Base-by-base conservation (phyloP, 192 early-diverging fungal genomes). In the Blastocladiella britannica region DNA sequence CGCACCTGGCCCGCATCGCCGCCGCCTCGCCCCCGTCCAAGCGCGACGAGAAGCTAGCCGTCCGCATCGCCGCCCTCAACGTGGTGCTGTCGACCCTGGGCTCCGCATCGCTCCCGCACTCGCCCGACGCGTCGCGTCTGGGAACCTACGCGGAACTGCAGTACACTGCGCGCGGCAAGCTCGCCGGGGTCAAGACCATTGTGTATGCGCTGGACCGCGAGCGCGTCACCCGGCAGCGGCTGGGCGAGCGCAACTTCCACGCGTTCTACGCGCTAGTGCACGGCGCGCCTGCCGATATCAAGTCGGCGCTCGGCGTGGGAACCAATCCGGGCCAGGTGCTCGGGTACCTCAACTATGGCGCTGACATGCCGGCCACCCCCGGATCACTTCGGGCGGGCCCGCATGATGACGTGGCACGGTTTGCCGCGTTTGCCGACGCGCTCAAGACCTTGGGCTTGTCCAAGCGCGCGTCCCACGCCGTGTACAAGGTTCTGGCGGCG, bases 121-220 rank as follows among this genome's bases (percentile, higher is more conserved):
- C 84, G 58, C 69, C 61, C 26, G 75, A 71, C 63, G 79, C 87
- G 2, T 88, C 87, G 18, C 77, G 83, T 25, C 83, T 75, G 37
- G 83, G 84, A 12, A 70, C 86, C 53, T 93, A 83, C 72, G 79
- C 85, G 27, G 88, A 94, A 69, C 74, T 88, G 61, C 91, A 97
- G 75, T 97, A 86, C 66, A 84, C 82, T 60, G 82, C 82, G 28
- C 67, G 80, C 25, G 89, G 91, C 28, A 78, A 82, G 25, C 73
- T 97, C 58, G 65, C 85, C 15, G 93, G 91, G 30, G 65, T 79
- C 37, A 91, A 93, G 66, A 60, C 79, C 18, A 63, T 89, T 7
- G 75, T 82, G n/a, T 86, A 72, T 59, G 64, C 76, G 15, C 70
- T 86, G 24, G 83, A 88, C 60, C 67, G 72, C 5, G 66, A 67